Evolutionary conservation across 1,139 yeast genomes (phyloP), one percentile per base, ranked within the genome.

Genomic region (Hansenula anomala): DNA sequence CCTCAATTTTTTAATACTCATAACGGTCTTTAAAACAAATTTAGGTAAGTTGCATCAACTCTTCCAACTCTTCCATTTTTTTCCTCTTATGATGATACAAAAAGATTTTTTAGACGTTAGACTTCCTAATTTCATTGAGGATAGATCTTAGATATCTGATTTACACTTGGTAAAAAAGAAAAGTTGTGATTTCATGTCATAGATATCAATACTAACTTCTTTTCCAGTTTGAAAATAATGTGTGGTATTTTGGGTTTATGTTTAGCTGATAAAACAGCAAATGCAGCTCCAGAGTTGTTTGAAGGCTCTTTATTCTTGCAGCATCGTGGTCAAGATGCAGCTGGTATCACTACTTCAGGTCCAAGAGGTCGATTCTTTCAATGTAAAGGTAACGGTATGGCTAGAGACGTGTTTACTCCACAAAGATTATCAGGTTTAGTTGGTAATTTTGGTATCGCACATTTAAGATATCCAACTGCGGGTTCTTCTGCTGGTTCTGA

Each of bases 341-440:
- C 97, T n/a, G 99, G 99, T 47, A 90, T 92, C 44, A 94, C 88
- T 30, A 94, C 98, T 12, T 89, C 97, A 63, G 98, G 97, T 37
- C 70, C 86, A 37, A 80, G 90, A 48, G 99, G 98, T 48, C 74
- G 98, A 44, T 74, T 94, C 42, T 90, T 88, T 67, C 97, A 92
- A 66, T 92, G 97, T 65, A 92, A 92, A 66, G 99, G 99, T 51
- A 92, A 89, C 62, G 99, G 99, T 48, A 88, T 94, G 97, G 97
- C 96, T 41, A 77, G 95, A 55, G 98, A 92, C 58, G 97, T 92
- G 28, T 92, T 92, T 75, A 89, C 96, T 36, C 86, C 81, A 58
- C 67, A 70, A 37, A 75, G 97, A 58, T 78, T 92, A 78, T 59
- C 67, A 39, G 87, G 87, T 36, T 71, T 94, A 40, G 80, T 83